Base-by-base conservation (phyloP, 371 early-diverging fungal species). In the Syncephalastrum racemosum region DNA sequence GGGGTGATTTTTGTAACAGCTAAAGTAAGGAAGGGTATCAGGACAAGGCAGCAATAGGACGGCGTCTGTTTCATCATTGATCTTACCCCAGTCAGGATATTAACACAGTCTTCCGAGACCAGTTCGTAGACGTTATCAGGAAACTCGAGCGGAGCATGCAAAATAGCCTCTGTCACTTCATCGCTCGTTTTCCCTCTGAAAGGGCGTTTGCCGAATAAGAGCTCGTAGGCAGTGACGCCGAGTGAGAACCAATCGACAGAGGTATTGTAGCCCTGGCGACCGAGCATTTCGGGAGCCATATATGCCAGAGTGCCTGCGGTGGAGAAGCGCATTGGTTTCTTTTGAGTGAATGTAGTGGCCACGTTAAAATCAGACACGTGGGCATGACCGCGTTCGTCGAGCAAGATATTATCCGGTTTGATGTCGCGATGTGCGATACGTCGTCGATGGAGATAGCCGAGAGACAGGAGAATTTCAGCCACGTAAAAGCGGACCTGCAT, bases 321-420 rank as follows among this genome's bases (percentile, higher is more conserved):
- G 15, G 88, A 83, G 19, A 20, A 62, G 22, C 76, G 76, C 27
- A 88, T 56, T 7, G 86, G 86, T 53, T 82, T 82, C 16, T 69
- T 70, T 6, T 77, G 77, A 36, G 64, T 79, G 62, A 68, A 82
- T 51, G 75, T 73, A 15, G 85, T 83, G 7, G 93, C 93, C 62
- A 92, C 87, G 64, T 93, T 93, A 64, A 96, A 96, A 70, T 96
- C 96, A 0, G 94, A 91, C 51, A 96, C 64, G 55, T 92, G 91
- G 0, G 87, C 89, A 60, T 95, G 94, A 19, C 96, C 96, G 36
- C 81, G 73, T 59, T 83, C 87, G 57, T 94, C 94, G 54, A 98
- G 67, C 20, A 98, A 68, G 4, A 97, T 85, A 73, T 97, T 96
- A 65, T 96, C 97, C 0, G 97, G 97, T 66, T 94, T 94, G 40